Conservation (phyloP, 257 asterid genomes). For the Gardenia jasminoides region DNA sequence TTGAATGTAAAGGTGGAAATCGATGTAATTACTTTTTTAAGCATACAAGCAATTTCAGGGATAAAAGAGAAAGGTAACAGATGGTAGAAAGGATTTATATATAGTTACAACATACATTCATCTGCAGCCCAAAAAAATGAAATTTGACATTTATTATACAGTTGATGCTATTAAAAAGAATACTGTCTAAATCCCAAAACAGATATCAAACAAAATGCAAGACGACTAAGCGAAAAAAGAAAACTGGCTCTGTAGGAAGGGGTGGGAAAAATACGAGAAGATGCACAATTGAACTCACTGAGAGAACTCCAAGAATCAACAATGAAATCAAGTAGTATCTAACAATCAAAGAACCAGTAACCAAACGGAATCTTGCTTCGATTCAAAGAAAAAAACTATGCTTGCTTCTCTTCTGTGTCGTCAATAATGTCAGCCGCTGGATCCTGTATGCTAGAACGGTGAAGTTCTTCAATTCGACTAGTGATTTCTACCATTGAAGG, state of each 20-base stretch:
- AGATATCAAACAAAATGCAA: conserved; percentile 4
- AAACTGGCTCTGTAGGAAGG: background rate
- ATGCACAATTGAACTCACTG: conserved; percentile 3
- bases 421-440: conserved; percentile 23
- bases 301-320: conserved; percentile 16
- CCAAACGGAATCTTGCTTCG: background rate
- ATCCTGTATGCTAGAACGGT: conserved; percentile 27
- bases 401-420: conserved; percentile 14
- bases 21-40: background rate
- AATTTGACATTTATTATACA: conserved; percentile 17
- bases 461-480: conserved; percentile 35
- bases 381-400: background rate
- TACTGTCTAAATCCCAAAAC: conserved; percentile 11
- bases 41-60: background rate
- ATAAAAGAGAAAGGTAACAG: background rate
- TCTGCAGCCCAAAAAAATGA: background rate
- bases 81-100: background rate
- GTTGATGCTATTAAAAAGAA: background rate
- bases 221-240: background rate
- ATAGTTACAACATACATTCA: background rate
- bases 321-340: conserved; percentile 11
- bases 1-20: background rate
- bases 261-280: background rate
- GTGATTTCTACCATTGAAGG: conserved; percentile 46
- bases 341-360: conserved; percentile 6